Conservation (phyloP, 2,329 filamentous ascomycete species). For the Xylariaceae sp. region DNA sequence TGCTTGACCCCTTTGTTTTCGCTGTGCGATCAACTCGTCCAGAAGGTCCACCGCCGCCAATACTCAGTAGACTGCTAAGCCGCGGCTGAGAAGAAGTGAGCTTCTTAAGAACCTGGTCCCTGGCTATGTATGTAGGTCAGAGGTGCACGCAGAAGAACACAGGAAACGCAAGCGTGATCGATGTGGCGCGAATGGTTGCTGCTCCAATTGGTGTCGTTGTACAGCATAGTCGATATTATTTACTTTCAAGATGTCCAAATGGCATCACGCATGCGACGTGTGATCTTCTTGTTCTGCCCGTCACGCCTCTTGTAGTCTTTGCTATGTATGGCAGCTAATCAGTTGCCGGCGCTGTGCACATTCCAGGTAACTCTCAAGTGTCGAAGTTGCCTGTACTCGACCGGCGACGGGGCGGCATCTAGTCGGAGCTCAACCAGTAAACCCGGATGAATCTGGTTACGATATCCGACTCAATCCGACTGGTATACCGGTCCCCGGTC, state of each 20-base stretch:
- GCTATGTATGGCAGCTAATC: neutral
- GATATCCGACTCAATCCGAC: too few species aligned
- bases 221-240: neutral
- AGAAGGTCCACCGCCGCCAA: neutral
- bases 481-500: too few species aligned
- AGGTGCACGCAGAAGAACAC: neutral
- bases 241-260: too few species aligned
- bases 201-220: too few species aligned
- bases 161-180: neutral
- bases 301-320: neutral
- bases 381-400: too few species aligned
- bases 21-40: neutral
- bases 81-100: neutral
- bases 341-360: too few species aligned
- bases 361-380: too few species aligned
- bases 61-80: neutral
- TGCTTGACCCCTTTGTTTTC: neutral
- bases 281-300: neutral
- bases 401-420: too few species aligned
- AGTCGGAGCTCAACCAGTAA: too few species aligned
- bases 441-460: too few species aligned
- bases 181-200: neutral
- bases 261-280: slow-evolving; percentile 14
- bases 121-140: neutral
- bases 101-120: neutral